These are phyloP conservation scores for Stenogyne calaminthoides DNA, from an alignment of 305 asterid species.

Conservation along the genomic window DNA sequence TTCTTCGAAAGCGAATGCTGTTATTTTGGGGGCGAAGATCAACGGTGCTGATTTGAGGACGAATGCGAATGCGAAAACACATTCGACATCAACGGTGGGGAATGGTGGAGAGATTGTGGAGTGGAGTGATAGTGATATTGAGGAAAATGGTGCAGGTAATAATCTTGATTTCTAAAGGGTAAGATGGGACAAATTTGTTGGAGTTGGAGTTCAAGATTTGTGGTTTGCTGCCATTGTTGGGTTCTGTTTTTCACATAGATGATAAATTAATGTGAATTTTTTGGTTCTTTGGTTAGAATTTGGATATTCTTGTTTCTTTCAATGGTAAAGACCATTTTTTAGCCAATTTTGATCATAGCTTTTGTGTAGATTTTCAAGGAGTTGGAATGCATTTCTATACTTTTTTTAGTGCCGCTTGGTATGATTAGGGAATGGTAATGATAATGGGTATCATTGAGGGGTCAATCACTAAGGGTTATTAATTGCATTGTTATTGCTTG, in stretches of 20 bases:
- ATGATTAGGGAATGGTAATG: too few species aligned
- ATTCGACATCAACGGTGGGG: not conserved
- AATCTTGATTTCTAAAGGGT: slow-evolving; percentile 19
- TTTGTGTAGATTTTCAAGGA: not conserved
- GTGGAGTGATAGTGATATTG: slow-evolving; percentile 21
- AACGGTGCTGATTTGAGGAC: too few species aligned
- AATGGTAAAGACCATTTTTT: not conserved
- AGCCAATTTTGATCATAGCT: not conserved
- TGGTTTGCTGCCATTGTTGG: not conserved
- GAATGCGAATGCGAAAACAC: too few species aligned
- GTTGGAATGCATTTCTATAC: not conserved
- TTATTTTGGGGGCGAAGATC: not conserved
- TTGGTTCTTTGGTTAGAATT: not conserved
- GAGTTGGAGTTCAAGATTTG: too few species aligned
- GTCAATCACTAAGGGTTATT: too few species aligned
- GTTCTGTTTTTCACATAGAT: not conserved
- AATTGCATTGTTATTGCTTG: too few species aligned
- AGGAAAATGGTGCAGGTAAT: slow-evolving; percentile 27
- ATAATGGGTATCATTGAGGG: too few species aligned
- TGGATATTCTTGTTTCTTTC: not conserved
- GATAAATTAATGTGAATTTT: not conserved
- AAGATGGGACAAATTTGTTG: not conserved
- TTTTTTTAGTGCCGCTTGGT: too few species aligned
- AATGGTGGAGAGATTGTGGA: slow-evolving; percentile 33
- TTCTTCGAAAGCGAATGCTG: not conserved